Evolutionary conservation across 192 early-diverging fungal genomes (phyloP).

Genomic region (Coemansia sp.): DNA sequence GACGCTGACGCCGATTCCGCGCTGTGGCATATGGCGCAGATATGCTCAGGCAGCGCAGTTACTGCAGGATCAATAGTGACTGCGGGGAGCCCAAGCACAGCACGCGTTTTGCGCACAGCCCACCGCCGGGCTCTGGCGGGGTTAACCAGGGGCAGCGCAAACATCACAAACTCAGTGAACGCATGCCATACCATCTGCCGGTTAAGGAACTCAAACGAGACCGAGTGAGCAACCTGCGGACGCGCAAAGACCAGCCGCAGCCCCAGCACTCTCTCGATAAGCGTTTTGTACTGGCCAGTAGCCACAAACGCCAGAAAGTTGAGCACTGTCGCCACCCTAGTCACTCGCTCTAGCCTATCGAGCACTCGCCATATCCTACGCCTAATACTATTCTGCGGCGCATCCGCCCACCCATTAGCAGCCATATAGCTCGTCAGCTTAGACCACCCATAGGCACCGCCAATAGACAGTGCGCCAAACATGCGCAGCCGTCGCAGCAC

Average conservation of each 20-base stretch:
- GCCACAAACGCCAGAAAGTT: slow-evolving; percentile 87
- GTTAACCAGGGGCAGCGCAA: slow-evolving; percentile 80
- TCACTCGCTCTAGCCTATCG: slow-evolving; percentile 62
- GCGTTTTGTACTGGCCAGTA: slow-evolving; percentile 77
- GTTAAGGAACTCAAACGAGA: slow-evolving; percentile 92
- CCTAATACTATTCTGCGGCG: slow-evolving; percentile 55
- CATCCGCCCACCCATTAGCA: slow-evolving; percentile 70
- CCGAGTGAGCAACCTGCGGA: slow-evolving; percentile 68
- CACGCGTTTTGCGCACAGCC: slow-evolving; percentile 30
- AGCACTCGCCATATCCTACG: slow-evolving; percentile 57
- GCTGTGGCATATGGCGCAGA: slow-evolving; percentile 74
- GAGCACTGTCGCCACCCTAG: slow-evolving; percentile 60
- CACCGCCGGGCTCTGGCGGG: slow-evolving; percentile 37
- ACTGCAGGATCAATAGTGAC: slow-evolving; percentile 30
- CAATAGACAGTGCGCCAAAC: slow-evolving; percentile 62
- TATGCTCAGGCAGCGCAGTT: slow-evolving; percentile 59
- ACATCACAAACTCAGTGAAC: slow-evolving; percentile 88
- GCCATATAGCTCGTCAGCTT: slow-evolving; percentile 61
- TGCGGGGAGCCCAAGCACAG: slow-evolving; percentile 51
- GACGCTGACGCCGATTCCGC: not conserved
- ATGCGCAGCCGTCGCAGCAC: slow-evolving; percentile 13
- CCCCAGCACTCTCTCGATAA: slow-evolving; percentile 74
- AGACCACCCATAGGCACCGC: slow-evolving; percentile 71
- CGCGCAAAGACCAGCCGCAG: slow-evolving; percentile 82
- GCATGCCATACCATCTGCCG: slow-evolving; percentile 92